Evolutionary conservation across 176 grass and related monocot genomes (phyloP).

Genomic region (Thalia dealbata): DNA sequence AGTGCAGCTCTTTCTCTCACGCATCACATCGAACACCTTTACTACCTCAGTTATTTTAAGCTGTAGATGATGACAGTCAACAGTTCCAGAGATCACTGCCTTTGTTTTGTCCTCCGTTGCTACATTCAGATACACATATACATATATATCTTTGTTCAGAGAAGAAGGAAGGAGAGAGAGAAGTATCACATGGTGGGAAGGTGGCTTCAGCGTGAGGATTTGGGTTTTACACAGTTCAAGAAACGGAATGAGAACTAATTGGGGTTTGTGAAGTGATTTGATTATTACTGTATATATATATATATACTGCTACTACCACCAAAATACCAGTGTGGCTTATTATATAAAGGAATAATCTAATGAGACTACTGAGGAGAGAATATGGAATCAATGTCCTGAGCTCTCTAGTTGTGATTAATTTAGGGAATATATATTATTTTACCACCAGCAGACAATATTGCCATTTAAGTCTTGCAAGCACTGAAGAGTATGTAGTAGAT

Average conservation of each 20-base stretch:
- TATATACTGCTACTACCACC: no score
- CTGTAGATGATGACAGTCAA: no score
- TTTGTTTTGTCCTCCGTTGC: no score
- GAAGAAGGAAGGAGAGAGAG: background rate
- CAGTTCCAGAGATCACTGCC: no score
- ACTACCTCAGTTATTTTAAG: no score
- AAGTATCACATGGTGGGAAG: conserved; percentile 1
- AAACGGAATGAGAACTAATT: background rate
- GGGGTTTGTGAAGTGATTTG: background rate
- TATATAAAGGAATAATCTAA: background rate
- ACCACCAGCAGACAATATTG: background rate
- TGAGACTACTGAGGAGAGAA: background rate
- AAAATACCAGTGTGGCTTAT: background rate
- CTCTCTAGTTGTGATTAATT: background rate
- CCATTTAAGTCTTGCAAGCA: background rate
- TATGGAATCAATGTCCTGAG: background rate
- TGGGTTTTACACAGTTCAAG: background rate
- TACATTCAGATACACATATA: no score
- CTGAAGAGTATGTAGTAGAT: no score
- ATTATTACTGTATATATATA: background rate
- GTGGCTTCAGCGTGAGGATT: background rate
- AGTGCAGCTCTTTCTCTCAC: no score
- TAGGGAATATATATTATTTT: background rate
- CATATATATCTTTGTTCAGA: no score
- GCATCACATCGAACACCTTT: no score